phyloP scores from a whole-genome alignment of 805 yeast genomes.

The Saturnispora ahearnii region DNA sequence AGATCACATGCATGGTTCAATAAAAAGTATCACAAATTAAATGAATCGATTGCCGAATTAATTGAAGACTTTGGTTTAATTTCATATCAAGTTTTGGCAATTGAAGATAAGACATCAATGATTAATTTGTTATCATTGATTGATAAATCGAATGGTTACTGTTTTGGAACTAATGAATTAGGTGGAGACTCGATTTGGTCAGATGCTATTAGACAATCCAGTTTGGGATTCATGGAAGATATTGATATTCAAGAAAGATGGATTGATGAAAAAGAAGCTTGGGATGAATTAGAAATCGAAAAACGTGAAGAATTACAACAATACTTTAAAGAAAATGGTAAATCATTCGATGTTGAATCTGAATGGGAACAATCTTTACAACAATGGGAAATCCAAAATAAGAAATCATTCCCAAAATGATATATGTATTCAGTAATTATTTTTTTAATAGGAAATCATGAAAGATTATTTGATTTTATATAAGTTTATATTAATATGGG shows the following conservation, averaged over 20 bases:
- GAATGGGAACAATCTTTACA: slow-evolving; percentile 62
- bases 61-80: slow-evolving; percentile 84
- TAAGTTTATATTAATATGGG: not conserved
- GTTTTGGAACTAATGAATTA: slow-evolving; percentile 84
- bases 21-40: slow-evolving; percentile 44
- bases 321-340: slow-evolving; percentile 27
- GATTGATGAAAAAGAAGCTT: slow-evolving; percentile 75
- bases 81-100: slow-evolving; percentile 78
- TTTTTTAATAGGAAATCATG: not conserved
- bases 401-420: slow-evolving; percentile 10
- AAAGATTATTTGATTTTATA: not conserved
- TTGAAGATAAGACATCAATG: slow-evolving; percentile 91
- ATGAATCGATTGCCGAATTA: slow-evolving; percentile 71
- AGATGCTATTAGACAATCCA: slow-evolving; percentile 77
- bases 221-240: slow-evolving; percentile 43
- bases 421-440: not conserved
- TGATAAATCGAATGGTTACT: slow-evolving; percentile 90
- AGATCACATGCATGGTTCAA: slow-evolving; percentile 45
- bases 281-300: slow-evolving; percentile 56
- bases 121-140: slow-evolving; percentile 65
- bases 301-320: slow-evolving; percentile 32
- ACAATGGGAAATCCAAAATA: slow-evolving; percentile 42
- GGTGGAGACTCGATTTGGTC: slow-evolving; percentile 98
- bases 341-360: slow-evolving; percentile 47
- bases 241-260: slow-evolving; percentile 89